Conservation (phyloP, 2,329 filamentous ascomycete genomes). For the Boeremia exigua region DNA sequence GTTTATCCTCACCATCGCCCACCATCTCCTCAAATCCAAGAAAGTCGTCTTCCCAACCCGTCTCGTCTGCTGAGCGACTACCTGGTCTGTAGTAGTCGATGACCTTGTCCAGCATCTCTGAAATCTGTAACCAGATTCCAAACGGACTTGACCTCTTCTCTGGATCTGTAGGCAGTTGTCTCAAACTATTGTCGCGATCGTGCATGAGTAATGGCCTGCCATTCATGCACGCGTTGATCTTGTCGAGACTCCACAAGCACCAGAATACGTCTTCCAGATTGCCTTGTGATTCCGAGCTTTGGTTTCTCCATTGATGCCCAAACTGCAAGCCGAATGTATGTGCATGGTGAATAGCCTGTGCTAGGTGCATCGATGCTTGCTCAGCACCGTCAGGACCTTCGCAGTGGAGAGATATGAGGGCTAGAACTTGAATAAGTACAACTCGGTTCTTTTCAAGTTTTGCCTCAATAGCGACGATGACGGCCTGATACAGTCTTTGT, state of each 20-base stretch:
- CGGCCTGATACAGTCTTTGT: slow-evolving; percentile 51
- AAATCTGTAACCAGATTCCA: slow-evolving; percentile 55
- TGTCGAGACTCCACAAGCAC: slow-evolving; percentile 58
- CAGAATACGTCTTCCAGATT: slow-evolving; percentile 56
- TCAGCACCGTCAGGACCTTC: slow-evolving; percentile 57
- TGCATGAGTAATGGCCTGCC: slow-evolving; percentile 56
- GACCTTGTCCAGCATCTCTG: slow-evolving; percentile 54
- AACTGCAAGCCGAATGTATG: slow-evolving; percentile 58
- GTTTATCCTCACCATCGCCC: slow-evolving; percentile 47
- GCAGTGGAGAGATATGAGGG: slow-evolving; percentile 55
- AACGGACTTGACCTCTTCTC: slow-evolving; percentile 56
- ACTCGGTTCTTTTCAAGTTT: slow-evolving; percentile 54
- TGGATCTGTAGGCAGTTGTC: slow-evolving; percentile 48
- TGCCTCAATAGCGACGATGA: slow-evolving; percentile 50
- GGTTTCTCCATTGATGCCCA: slow-evolving; percentile 47
- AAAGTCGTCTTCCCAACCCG: slow-evolving; percentile 56
- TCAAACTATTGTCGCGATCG: slow-evolving; percentile 55
- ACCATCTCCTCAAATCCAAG: slow-evolving; percentile 55
- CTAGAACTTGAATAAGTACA: slow-evolving; percentile 55
- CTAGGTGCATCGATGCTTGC: slow-evolving; percentile 55
- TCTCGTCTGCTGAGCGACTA: slow-evolving; percentile 45
- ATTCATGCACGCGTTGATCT: slow-evolving; percentile 56
- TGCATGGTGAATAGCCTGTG: slow-evolving; percentile 57
- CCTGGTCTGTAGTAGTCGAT: slow-evolving; percentile 57
- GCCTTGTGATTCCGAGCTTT: slow-evolving; percentile 46